Percentiles rank a stretch among this genome's conserved stretches.
Evolutionary conservation across 176 grass and related monocot species (phyloP).

Genomic region (Aegilops sharonensis): DNA sequence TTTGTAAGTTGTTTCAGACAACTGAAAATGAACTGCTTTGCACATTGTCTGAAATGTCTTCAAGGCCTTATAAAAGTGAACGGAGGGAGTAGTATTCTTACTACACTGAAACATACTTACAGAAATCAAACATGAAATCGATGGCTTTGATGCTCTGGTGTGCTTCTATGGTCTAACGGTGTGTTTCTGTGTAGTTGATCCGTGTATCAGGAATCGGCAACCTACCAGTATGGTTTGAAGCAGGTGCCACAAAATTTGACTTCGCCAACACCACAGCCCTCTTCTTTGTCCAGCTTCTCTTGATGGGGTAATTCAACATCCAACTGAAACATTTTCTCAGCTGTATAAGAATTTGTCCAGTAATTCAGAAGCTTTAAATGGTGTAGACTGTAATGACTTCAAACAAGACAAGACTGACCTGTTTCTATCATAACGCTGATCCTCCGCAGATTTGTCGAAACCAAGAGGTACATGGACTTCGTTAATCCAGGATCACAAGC

Average conservation of each 20-base stretch:
- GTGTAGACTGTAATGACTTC: slow-evolving; percentile 4
- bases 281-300: slow-evolving; percentile 78
- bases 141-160: background rate
- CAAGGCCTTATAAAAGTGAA: no score
- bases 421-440: slow-evolving; percentile 6
- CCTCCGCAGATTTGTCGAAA: slow-evolving; percentile 68
- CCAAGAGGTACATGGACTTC: slow-evolving; percentile 91
- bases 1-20: no score
- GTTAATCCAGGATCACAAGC: slow-evolving; percentile 74
- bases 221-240: slow-evolving; percentile 89
- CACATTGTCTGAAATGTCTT: no score
- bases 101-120: background rate
- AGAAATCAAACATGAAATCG: background rate
- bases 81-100: background rate
- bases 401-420: slow-evolving; percentile 3
- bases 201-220: slow-evolving; percentile 72
- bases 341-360: background rate
- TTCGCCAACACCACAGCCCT: slow-evolving; percentile 64
- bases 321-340: background rate
- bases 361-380: background rate
- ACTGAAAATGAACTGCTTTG: no score
- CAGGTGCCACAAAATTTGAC: slow-evolving; percentile 70
- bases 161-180: slow-evolving; percentile 11
- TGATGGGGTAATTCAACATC: slow-evolving; percentile 83
- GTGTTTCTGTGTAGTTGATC: slow-evolving; percentile 49